Conservation (phyloP, 352 stramenopile genomes). For the Phytophthora citricola region DNA sequence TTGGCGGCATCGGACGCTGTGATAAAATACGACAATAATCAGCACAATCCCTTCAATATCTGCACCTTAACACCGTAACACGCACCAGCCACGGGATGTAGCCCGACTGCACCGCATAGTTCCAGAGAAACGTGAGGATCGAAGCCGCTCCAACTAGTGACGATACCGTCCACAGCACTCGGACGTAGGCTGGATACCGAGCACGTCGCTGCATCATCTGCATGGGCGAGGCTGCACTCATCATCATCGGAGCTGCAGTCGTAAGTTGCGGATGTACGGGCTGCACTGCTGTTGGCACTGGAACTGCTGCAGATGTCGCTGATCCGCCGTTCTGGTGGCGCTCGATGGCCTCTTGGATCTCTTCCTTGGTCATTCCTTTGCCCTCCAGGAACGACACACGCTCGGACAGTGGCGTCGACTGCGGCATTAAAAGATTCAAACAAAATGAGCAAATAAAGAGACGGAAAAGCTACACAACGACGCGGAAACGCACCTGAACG, state of each 20-base stretch:
- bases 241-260: constrained; percentile 48
- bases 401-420: constrained; percentile 74
- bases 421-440: not conserved
- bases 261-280: constrained; percentile 18
- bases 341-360: constrained; percentile 84
- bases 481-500: constrained; percentile 57
- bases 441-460: not conserved
- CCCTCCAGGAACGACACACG: constrained; percentile 81
- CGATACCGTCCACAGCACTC: constrained; percentile 73
- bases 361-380: constrained; percentile 83
- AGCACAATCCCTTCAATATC: constrained; percentile 1
- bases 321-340: constrained; percentile 49
- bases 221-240: constrained; percentile 52
- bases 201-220: constrained; percentile 49
- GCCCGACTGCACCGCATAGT: constrained; percentile 71
- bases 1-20: constrained; percentile 41
- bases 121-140: constrained; percentile 78
- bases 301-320: not conserved
- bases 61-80: not conserved
- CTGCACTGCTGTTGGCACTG: constrained; percentile 2
- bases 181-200: constrained; percentile 63
- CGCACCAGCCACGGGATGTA: constrained; percentile 73
- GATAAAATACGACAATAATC: constrained; percentile 7
- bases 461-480: not conserved
- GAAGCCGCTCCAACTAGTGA: constrained; percentile 75